Base-by-base conservation (phyloP, 371 early-diverging fungal genomes). In the Chytridiales sp. region DNA sequence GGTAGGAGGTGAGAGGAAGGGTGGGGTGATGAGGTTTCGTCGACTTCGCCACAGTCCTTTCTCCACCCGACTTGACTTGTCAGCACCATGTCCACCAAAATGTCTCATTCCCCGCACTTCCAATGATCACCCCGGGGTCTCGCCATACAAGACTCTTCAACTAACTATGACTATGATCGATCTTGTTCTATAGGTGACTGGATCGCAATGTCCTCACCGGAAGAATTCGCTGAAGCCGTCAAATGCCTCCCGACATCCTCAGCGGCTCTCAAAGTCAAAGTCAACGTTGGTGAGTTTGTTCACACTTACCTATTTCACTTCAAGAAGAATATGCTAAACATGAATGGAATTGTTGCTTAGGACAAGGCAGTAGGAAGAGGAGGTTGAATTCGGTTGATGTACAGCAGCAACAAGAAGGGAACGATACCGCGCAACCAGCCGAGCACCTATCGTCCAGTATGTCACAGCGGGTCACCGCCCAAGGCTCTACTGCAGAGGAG, bases 191-290 rank as follows among this genome's bases (percentile, higher is more conserved):
- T 8, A 34, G 31, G 31, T n/a, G 51, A 51, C 31, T 51, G 35
- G 51, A 51, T 51, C 21, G 51, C 36, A 13, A 4, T 51, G 5
- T 31, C 31, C 3, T 51, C 51, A 4, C 35, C 32, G 27, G 51
- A 51, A 21, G 51, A 51, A 24, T 51, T 51, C 24, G 17, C 38
- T 9, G 51, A 51, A 35, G 51, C 35, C 6, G 36, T 35, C 9
- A 5, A 38, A 35, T 51, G 51, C 36, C 32, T 29, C 24, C 30
- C 36, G 8, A n/a, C 31, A 22, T 34, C 19, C 19, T 34, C 51
- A 4, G 4, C 38, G 6, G 8, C 36, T 30, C 5, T 51, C n/a
- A 34, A 4, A n/a, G 22, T 51, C 15, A 48, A 48, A 48, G 49
- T 6, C 11, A 8, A 17, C 11, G 17, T 17, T 8, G 38, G 38